These are phyloP conservation scores for Agarophyton chilense DNA, from an alignment of 23 red algal species.

Conservation along the genomic window DNA sequence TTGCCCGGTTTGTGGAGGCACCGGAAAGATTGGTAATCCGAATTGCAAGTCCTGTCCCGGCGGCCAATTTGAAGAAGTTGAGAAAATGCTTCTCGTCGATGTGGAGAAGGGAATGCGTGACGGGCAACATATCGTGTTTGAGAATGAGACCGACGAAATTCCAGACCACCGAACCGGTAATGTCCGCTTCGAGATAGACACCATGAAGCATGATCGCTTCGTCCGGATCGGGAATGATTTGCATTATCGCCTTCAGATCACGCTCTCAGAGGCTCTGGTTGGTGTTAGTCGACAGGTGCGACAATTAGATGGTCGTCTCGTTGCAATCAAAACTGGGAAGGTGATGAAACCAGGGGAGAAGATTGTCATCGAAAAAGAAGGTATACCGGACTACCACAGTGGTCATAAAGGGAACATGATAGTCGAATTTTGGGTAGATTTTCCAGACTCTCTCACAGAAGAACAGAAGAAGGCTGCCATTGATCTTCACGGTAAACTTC, in stretches of 20 bases:
- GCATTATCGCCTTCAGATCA: slow-evolving; percentile 68
- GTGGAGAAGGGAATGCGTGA: slow-evolving; percentile 86
- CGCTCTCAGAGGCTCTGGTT: slow-evolving; percentile 85
- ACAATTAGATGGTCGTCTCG: slow-evolving; percentile 87
- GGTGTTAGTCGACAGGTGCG: slow-evolving; percentile 77
- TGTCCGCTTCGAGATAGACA: slow-evolving; percentile 77
- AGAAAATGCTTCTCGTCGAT: slow-evolving; percentile 88
- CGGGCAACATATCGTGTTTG: slow-evolving; percentile 71
- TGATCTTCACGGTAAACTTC: slow-evolving; percentile 56
- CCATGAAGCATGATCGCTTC: slow-evolving; percentile 64
- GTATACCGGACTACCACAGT: slow-evolving; percentile 65
- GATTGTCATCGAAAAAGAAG: slow-evolving; percentile 65
- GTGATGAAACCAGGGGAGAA: slow-evolving; percentile 75
- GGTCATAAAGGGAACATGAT: slow-evolving; percentile 61
- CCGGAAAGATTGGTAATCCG: slow-evolving; percentile 73
- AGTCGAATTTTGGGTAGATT: slow-evolving; percentile 88
- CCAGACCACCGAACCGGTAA: slow-evolving; percentile 70
- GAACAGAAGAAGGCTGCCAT: slow-evolving; percentile 65
- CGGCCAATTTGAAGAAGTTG: slow-evolving; percentile 92
- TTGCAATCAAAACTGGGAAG: slow-evolving; percentile 50
- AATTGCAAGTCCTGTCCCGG: slow-evolving; percentile 88
- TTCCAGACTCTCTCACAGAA: slow-evolving; percentile 69
- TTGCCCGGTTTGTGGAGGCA: slow-evolving; percentile 86
- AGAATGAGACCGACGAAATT: slow-evolving; percentile 85
- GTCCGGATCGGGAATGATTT: slow-evolving; percentile 73